A percentile compares a stretch with the other conserved stretches of the same genome.
Conservation (phyloP, 768 basidiomycete genomes). For the Trametes cubensis region DNA sequence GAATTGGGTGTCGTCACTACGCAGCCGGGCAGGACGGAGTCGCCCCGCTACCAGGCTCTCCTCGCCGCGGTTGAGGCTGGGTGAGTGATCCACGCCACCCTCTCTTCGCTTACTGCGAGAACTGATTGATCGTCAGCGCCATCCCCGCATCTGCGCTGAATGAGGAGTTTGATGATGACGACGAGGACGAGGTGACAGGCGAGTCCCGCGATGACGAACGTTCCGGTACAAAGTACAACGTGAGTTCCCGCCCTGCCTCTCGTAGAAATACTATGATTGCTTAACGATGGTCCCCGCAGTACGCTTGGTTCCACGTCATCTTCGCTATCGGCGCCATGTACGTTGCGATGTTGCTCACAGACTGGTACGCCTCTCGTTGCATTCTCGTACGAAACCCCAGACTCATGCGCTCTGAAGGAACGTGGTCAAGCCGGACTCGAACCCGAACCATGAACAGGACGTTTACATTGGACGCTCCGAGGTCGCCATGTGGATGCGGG, state of each 20-base stretch:
- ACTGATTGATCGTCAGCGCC: constrained; percentile 50
- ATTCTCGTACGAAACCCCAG: not conserved
- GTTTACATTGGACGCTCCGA: constrained; percentile 95
- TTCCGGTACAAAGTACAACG: constrained; percentile 92
- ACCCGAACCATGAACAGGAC: constrained; percentile 59
- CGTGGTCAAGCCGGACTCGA: constrained; percentile 56
- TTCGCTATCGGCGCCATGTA: constrained; percentile 98
- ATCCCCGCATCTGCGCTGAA: constrained; percentile 90
- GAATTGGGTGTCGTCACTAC: constrained; percentile 78
- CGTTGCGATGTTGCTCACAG: constrained; percentile 93
- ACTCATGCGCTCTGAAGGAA: constrained; percentile 53
- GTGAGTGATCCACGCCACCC: constrained; percentile 44
- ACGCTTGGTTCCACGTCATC: constrained; percentile 98
- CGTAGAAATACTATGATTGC: constrained; percentile 16
- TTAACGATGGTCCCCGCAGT: constrained; percentile 49
- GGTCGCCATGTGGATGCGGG: constrained; percentile 99
- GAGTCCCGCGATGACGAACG: constrained; percentile 91
- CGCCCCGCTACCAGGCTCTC: constrained; percentile 90
- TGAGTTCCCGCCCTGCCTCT: constrained; percentile 42
- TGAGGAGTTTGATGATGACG: constrained; percentile 73
- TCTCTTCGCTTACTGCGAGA: not conserved
- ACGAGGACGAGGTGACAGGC: constrained; percentile 73
- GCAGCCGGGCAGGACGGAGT: constrained; percentile 82
- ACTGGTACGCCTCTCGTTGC: constrained; percentile 73
- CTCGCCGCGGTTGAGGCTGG: constrained; percentile 96